Base-by-base conservation (phyloP, 805 yeast species). In the Ogataea glucozyma region DNA sequence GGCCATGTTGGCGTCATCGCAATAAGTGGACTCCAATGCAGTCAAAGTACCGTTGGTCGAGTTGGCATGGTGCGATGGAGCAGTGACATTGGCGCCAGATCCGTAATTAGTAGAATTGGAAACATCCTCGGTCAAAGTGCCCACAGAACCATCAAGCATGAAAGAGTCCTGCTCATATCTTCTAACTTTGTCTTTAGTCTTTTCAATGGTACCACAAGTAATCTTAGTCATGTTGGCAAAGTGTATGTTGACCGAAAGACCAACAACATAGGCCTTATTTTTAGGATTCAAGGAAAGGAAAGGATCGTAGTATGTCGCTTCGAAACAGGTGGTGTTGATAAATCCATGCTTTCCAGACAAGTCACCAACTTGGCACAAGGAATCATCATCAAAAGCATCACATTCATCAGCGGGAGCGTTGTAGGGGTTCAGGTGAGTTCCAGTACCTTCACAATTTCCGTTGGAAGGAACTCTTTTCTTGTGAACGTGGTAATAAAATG, bases 281-380 rank as follows among this genome's bases (percentile, higher is more conserved):
- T 64, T 61, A 26, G 76, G 75, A 54, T 80, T 72, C 60, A 84
- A 72, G 0, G 89, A 81, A 41, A 85, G 61, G 60, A 73, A 84
- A 6, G 82, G 83, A 56, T 85, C 90, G 45, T 71, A 65, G 60
- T 80, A 85, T 46, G 71, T 70, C 21, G 78, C 67, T 61, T 81
- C 83, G 61, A 77, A 81, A 58, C 88, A 82, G 10, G 87, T 82
- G 16, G 86, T 73, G 57, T 82, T 74, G 56, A 85, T 80, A 65
- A 67, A 74, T 10, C 91, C 91, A 62, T 84, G 89, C 60, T 83
- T 84, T 32, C 91, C 91, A 26, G 86, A 76, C 53, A 84, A 75
- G 57, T 84, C 90, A 44, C 91, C 91, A 31, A 83, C 77, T 62
- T 81, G 81, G 60, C 88, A 84, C 26, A 60, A 67, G 6, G 81